Percentiles rank a stretch among this genome's conserved stretches.
phyloP scores from a whole-genome alignment of 768 basidiomycete species.

The Tephrocybe sp. region DNA sequence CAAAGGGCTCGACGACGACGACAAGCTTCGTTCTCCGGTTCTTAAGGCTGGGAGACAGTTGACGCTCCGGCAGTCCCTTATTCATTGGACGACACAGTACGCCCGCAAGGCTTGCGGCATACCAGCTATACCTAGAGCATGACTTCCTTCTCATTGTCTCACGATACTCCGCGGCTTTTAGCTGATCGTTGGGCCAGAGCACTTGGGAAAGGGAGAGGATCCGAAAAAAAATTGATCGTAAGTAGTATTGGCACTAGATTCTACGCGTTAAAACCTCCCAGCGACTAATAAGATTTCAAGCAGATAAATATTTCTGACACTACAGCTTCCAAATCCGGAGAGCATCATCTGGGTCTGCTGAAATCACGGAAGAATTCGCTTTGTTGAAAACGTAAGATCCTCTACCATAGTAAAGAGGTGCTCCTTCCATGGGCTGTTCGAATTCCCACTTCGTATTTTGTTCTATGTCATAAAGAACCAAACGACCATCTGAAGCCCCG shows the following conservation, averaged over 20 bases:
- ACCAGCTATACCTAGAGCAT: slow-evolving; percentile 1
- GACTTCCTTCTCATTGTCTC: slow-evolving; percentile 2
- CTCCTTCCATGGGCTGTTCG: not conserved
- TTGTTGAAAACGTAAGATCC: not conserved
- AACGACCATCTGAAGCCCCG: not conserved
- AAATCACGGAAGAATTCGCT: not conserved
- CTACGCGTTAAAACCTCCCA: no score
- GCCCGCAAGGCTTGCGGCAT: not conserved
- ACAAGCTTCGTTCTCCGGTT: slow-evolving; percentile 28
- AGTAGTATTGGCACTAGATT: no score
- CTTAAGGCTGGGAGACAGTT: slow-evolving; percentile 2
- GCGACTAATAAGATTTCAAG: no score
- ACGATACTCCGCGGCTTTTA: slow-evolving; percentile 4
- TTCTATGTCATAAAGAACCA: not conserved
- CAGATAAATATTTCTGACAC: no score
- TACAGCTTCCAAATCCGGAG: slow-evolving; percentile 1
- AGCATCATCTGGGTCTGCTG: not conserved
- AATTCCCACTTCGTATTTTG: slow-evolving; percentile 1
- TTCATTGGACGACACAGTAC: not conserved
- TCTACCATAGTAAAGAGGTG: not conserved
- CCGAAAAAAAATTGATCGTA: no score
- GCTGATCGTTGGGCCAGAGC: slow-evolving; percentile 49
- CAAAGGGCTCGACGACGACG: slow-evolving; percentile 14
- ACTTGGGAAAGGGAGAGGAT: slow-evolving; percentile 93
- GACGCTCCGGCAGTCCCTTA: no score